Evolutionary conservation across 1,284 basidiomycete species (phyloP), one percentile per base, ranked within the genome.

Genomic region (Malassezia yamatoensis): DNA sequence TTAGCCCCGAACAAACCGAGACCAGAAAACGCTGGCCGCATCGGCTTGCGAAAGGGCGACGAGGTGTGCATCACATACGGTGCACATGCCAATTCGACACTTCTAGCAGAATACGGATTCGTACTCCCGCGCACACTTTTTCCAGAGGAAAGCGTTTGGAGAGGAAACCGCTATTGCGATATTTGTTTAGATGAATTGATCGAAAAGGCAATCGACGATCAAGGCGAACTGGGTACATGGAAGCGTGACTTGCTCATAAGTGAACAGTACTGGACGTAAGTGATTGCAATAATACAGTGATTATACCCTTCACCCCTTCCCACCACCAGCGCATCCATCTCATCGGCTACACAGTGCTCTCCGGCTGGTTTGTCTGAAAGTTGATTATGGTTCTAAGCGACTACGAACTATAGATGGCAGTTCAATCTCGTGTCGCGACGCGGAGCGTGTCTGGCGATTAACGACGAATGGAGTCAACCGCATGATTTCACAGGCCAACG

Each of bases 51-150:
- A n/a, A 29, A 20, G 0, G 68, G 63, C 6, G 64, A 67, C 33
- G 66, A 68, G 38, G 63, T 67, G 32, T 65, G 60, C 40, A 69
- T 72, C 44, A 63, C 68, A 10, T 72, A 72, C 43, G 70, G 70
- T 6, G 57, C 68, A 16, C 70, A 72, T 45, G 62, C 63, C 2
- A 69, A 70, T 47, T 55, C 63, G 18, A 58, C 21, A 10, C 51
- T 72, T 13, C 53, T 72, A 0, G 60, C 60, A 10, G 68, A 72
- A 49, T 72, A 72, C 48, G 70, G 70, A 5, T 72, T 72, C 37
- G 58, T 63, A 15, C 59, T 72, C 11, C 41, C 32, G 5, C 15
- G 10, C 2, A n/a, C 12, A n/a, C 13, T 29, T 8, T 5, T 13
- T 15, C n/a, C n/a, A 15, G 43, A 5, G 3, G 7, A 35, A n/a